These are phyloP conservation scores for Trichoderma asperellum DNA, from an alignment of 2,329 filamentous ascomycete genomes.

Conservation along the genomic window DNA sequence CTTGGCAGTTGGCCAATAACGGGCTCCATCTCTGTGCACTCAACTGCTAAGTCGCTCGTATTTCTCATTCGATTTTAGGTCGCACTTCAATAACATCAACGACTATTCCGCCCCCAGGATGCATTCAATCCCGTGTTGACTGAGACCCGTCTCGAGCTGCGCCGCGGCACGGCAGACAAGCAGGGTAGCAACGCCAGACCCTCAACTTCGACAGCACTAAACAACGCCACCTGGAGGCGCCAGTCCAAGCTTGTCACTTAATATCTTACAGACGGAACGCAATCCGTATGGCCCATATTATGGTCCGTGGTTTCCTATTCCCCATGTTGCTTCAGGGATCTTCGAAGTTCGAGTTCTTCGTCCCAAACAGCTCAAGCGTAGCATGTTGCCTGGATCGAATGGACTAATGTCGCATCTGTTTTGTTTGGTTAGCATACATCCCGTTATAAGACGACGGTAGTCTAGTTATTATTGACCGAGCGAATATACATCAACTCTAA, in stretches of 20 bases:
- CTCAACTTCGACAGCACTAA: slow-evolving; percentile 20
- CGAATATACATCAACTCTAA: not conserved
- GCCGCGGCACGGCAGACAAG: not conserved
- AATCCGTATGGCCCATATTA: slow-evolving; percentile 4
- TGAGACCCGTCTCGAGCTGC: slow-evolving; percentile 7
- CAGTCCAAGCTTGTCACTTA: slow-evolving; percentile 8
- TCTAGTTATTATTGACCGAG: not conserved
- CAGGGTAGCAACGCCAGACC: slow-evolving; percentile 4
- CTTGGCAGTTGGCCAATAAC: too few species aligned
- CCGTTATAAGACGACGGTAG: not conserved
- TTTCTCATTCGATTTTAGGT: not conserved
- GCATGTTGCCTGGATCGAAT: not conserved
- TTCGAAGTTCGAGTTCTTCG: not conserved
- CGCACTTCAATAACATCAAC: not conserved
- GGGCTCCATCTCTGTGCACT: not conserved
- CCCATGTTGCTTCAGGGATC: not conserved
- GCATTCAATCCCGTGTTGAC: slow-evolving; percentile 5
- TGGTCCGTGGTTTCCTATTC: not conserved
- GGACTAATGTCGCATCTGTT: not conserved
- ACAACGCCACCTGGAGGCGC: slow-evolving; percentile 10
- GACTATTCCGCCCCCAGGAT: not conserved
- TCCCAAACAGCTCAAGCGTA: not conserved
- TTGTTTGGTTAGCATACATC: not conserved
- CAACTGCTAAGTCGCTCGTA: not conserved
- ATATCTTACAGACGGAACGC: slow-evolving; percentile 1